Evolutionary conservation across 2,329 filamentous ascomycete species (phyloP), one percentile per base, ranked within the genome.

Genomic region (Diaporthe helianthi): DNA sequence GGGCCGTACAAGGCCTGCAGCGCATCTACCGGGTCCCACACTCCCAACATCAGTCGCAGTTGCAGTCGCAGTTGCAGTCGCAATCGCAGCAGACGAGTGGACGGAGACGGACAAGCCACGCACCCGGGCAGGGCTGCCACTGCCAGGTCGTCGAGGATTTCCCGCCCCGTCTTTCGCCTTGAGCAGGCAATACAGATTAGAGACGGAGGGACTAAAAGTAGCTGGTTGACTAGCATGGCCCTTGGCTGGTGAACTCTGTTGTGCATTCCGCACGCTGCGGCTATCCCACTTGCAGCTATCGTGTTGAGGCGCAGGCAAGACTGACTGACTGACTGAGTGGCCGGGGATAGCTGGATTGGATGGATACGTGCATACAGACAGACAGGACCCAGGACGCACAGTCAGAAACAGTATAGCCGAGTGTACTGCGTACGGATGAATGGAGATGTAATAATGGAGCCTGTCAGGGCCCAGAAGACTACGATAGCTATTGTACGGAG

Each of bases 101-200:
- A 44, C 38, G n/a, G 29, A 46, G 38, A 44, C 38, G n/a, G 29
- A 46, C 38, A 55, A 24, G 64, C 53, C 38, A 15, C 36, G 6
- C 36, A 15, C 41, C 44, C 29, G 44, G 51, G 22, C 46, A 33
- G 41, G n/a, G 54, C 38, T 29, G 41, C 17, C 17, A 19, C 36
- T 10, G 10, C 10, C 36, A 13, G 55, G 51, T 55, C 53, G 60
- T 60, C 69, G 69, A 71, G 67, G 51, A 71, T 58, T 63, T 66
- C 29, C 67, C 69, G 69, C 66, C 58, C 69, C 69, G 69, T 71
- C 64, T 71, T 66, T 69, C 66, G 69, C 54, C 67, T 71, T 67
- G 61, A 63, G 63, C 65, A 63, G 66, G 41, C 46, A 61, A 6
- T 44, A 33, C 31, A 5, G 31, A n/a, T 33, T 33, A 33, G 41